Conservation (phyloP, 1,284 basidiomycete genomes). For the Sanghuangporus weigelae region DNA sequence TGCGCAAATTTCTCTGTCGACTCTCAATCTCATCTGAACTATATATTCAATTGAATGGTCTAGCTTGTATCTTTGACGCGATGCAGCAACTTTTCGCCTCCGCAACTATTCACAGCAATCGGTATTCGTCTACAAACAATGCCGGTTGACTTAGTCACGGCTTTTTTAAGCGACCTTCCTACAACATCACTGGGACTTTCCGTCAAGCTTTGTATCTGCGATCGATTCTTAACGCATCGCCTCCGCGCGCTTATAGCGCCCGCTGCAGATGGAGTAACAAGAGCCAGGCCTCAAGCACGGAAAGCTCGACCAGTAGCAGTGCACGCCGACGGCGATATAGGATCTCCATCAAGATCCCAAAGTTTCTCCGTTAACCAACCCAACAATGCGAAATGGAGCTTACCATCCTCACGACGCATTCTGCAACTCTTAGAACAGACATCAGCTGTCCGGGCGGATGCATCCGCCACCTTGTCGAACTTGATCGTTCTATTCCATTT, state of each 20-base stretch:
- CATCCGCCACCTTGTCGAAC: background rate
- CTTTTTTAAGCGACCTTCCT: constrained; percentile 12
- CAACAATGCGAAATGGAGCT: constrained; percentile 5
- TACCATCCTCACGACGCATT: background rate
- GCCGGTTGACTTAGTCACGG: background rate
- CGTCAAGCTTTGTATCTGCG: constrained; percentile 12
- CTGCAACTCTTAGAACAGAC: background rate
- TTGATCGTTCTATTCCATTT: constrained; percentile 42
- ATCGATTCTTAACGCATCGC: constrained; percentile 11
- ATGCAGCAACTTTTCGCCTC: constrained; percentile 34
- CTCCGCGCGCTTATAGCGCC: background rate
- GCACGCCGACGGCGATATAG: background rate
- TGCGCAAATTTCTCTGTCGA: constrained; percentile 23
- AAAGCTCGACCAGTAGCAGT: constrained; percentile 3
- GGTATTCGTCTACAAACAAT: constrained; percentile 3
- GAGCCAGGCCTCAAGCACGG: constrained; percentile 10
- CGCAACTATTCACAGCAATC: constrained; percentile 2
- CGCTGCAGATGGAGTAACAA: background rate
- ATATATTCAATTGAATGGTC: constrained; percentile 1
- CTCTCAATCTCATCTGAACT: background rate
- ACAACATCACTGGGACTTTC: background rate
- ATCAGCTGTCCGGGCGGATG: background rate
- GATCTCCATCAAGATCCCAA: background rate
- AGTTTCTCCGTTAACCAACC: background rate
- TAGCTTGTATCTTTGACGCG: constrained; percentile 53